phyloP scores from a whole-genome alignment of 495 filamentous ascomycete species.

The Neurospora africana region DNA sequence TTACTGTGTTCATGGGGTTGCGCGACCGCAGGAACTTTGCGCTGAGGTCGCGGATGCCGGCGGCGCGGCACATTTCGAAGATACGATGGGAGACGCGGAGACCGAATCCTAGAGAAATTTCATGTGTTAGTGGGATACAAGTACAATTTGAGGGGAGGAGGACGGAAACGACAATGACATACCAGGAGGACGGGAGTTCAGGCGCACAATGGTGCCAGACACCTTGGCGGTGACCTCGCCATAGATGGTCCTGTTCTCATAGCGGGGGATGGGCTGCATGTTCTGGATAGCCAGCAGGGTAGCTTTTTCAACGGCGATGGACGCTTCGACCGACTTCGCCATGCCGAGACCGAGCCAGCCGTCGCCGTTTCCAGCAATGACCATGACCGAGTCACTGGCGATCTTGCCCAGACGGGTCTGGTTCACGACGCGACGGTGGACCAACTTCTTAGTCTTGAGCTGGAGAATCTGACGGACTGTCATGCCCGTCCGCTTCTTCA shows the following conservation, averaged over 20 bases:
- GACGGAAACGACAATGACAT: slow-evolving; percentile 19
- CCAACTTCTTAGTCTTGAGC: slow-evolving; percentile 54
- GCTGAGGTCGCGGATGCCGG: slow-evolving; percentile 76
- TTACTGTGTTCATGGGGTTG: slow-evolving; percentile 95
- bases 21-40: slow-evolving; percentile 66
- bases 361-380: slow-evolving; percentile 72
- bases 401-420: slow-evolving; percentile 97
- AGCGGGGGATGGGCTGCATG: slow-evolving; percentile 77
- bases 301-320: slow-evolving; percentile 55
- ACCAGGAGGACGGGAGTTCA: slow-evolving; percentile 83
- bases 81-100: slow-evolving; percentile 82
- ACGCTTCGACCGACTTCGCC: slow-evolving; percentile 67
- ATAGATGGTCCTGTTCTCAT: slow-evolving; percentile 84
- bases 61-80: slow-evolving; percentile 78
- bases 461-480: slow-evolving; percentile 41
- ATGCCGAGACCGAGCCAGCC: slow-evolving; percentile 82
- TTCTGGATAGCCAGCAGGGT: slow-evolving; percentile 68
- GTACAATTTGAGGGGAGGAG: not conserved
- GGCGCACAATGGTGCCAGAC: slow-evolving; percentile 66
- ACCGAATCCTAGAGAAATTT: slow-evolving; percentile 49
- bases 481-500: slow-evolving; percentile 64
- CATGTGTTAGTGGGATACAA: not conserved
- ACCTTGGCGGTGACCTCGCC: slow-evolving; percentile 78
- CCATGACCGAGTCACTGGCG: slow-evolving; percentile 53
- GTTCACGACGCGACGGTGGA: slow-evolving; percentile 66